Conservation (phyloP, 257 asterid genomes). For the Solanum chaucha region DNA sequence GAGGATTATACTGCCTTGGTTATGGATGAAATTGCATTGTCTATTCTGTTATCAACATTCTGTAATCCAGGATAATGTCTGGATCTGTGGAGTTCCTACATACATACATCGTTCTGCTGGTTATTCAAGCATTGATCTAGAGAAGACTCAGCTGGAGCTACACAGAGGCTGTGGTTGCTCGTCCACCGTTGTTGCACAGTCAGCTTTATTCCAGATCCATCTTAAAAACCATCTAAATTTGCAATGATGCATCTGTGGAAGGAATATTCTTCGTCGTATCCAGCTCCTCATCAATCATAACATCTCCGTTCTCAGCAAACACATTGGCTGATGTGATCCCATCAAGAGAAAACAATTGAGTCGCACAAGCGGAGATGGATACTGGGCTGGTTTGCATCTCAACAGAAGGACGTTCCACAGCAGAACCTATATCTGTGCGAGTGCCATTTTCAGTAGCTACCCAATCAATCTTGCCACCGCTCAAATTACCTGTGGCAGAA, state of each 20-base stretch:
- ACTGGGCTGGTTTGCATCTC: conserved; percentile 30
- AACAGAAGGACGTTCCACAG: conserved; percentile 14
- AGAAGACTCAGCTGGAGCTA: background rate
- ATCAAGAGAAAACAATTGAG: conserved; percentile 13
- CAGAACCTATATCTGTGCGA: background rate
- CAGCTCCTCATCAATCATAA: conserved; percentile 4
- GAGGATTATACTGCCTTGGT: background rate
- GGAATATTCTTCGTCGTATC: conserved; percentile 11
- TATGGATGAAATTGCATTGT: background rate
- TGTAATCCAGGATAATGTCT: background rate
- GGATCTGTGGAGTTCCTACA: background rate
- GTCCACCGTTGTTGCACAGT: conserved; percentile 3
- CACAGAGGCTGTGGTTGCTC: conserved; percentile 2
- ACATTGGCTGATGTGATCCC: conserved; percentile 9
- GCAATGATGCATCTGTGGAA: conserved; percentile 9
- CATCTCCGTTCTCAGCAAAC: conserved; percentile 11
- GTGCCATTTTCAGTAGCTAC: conserved; percentile 12
- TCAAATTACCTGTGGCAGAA: conserved; percentile 4
- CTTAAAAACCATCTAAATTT: conserved; percentile 3
- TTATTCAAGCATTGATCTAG: conserved; percentile 3
- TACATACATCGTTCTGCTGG: background rate
- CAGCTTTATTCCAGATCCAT: conserved; percentile 7
- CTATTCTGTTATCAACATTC: background rate
- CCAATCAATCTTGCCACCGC: background rate
- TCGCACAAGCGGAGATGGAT: conserved; percentile 5